A percentile compares a stretch with the other conserved stretches of the same genome.
Evolutionary conservation across 2,329 filamentous ascomycete genomes (phyloP).

Genomic region (Claviceps sp.): DNA sequence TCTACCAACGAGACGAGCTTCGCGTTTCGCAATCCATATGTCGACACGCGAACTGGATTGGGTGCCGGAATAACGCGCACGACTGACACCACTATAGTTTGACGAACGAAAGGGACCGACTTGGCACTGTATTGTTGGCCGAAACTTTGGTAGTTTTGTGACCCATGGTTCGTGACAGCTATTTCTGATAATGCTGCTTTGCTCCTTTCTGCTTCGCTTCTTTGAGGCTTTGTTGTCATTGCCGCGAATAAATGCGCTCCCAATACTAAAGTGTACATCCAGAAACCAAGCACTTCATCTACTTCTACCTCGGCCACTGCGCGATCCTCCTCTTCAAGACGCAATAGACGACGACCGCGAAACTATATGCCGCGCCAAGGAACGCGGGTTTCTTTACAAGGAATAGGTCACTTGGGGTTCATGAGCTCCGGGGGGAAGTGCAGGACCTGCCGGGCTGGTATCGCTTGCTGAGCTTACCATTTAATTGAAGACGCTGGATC

Average conservation of each 20-base stretch:
- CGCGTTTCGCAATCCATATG: neutral
- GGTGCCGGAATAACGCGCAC: neutral
- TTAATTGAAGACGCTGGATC: no score
- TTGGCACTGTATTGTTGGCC: constrained; percentile 97
- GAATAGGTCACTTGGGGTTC: no score
- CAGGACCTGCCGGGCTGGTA: neutral
- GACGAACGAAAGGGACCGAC: constrained; percentile 94
- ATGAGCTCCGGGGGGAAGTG: neutral
- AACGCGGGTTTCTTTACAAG: neutral
- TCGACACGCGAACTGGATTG: neutral
- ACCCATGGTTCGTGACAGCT: constrained; percentile 62
- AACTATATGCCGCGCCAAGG: neutral
- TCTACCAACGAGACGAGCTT: neutral
- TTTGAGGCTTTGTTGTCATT: no score
- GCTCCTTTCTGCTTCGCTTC: no score
- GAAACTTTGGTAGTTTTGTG: constrained; percentile 98
- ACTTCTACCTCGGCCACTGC: constrained; percentile 98
- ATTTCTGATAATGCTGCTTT: no score
- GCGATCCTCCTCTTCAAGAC: constrained; percentile 99
- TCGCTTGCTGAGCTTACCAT: neutral
- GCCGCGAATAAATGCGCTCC: no score
- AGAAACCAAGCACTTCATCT: constrained; percentile 99
- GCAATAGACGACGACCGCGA: constrained; percentile 42
- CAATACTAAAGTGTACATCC: constrained; percentile 8
- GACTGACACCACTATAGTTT: constrained; percentile 45